These are phyloP conservation scores for Ceratobasidium sp. DNA, from an alignment of 1,284 basidiomycete species.

Conservation along the genomic window DNA sequence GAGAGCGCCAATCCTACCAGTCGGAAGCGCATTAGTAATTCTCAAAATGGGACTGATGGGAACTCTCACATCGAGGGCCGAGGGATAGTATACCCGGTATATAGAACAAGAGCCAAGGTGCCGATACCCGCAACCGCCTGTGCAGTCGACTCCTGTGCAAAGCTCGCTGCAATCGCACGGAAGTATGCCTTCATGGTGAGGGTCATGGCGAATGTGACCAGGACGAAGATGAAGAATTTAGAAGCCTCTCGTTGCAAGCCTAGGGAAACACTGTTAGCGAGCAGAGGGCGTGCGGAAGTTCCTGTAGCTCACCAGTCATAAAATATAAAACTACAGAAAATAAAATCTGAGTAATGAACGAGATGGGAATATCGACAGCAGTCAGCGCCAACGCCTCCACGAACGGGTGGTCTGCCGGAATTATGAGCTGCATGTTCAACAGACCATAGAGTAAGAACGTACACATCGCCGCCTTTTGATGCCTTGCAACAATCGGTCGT, in stretches of 20 bases:
- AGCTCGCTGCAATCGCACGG: constrained; percentile 66
- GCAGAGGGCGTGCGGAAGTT: no score
- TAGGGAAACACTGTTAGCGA: constrained; percentile 43
- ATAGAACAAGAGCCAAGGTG: constrained; percentile 67
- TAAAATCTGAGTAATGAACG: constrained; percentile 61
- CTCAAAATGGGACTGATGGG: neutral
- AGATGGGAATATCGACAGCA: constrained; percentile 75
- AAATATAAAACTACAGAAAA: constrained; percentile 73
- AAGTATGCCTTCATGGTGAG: constrained; percentile 73
- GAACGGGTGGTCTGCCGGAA: constrained; percentile 64
- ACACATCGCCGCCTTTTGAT: constrained; percentile 66
- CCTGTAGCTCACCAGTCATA: constrained; percentile 58
- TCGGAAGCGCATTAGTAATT: neutral
- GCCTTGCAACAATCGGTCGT: constrained; percentile 74
- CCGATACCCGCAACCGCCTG: constrained; percentile 69
- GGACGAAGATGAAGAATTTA: constrained; percentile 75
- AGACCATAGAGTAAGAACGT: neutral
- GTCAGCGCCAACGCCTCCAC: constrained; percentile 74
- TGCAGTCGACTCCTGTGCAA: constrained; percentile 64
- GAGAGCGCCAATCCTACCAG: constrained; percentile 22
- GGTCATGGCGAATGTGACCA: constrained; percentile 65
- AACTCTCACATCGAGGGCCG: constrained; percentile 49
- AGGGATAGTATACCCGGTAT: constrained; percentile 78
- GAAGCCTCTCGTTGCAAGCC: constrained; percentile 50
- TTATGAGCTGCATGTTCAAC: neutral